A percentile compares a stretch with the other conserved stretches of the same genome.
These are phyloP conservation scores for Aureobasidium uvarum DNA, from an alignment of 2,329 filamentous ascomycete genomes.

Conservation along the genomic window DNA sequence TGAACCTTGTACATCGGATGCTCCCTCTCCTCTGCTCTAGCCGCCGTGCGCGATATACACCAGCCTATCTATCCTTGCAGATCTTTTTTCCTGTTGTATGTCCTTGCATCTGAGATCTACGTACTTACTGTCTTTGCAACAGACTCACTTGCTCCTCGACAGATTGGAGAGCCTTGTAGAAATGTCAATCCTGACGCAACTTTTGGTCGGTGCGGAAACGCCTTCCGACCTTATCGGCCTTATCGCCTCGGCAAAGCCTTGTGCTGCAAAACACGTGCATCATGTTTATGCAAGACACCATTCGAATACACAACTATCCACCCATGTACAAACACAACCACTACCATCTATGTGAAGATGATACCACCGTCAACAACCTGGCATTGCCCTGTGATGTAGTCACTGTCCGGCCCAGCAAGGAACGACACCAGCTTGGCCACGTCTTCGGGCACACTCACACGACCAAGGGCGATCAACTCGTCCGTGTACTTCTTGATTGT, in stretches of 20 bases:
- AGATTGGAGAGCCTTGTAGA: neutral
- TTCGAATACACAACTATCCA: neutral
- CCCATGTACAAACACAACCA: neutral
- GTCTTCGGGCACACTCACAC: conserved; percentile 61
- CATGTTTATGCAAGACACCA: neutral
- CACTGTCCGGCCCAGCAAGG: conserved; percentile 57
- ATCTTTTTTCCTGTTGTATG: neutral
- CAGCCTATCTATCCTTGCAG: neutral
- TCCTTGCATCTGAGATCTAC: too few species aligned
- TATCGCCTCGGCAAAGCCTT: neutral
- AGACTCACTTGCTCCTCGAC: neutral
- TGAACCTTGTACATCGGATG: conserved; percentile 20
- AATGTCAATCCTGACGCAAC: conserved; percentile 11
- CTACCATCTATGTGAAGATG: conserved; percentile 32
- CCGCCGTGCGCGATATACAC: neutral
- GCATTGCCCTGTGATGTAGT: conserved; percentile 66
- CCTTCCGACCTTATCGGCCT: neutral
- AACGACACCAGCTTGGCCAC: conserved; percentile 64
- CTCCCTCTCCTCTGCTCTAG: conserved; percentile 27
- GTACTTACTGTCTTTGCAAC: neutral
- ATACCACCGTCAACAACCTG: conserved; percentile 51
- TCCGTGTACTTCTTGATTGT: conserved; percentile 54
- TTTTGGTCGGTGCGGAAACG: neutral
- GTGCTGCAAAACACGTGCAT: neutral
- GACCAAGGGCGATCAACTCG: conserved; percentile 56